Percentiles rank a stretch among this genome's conserved stretches.
Evolutionary conservation across 2,329 filamentous ascomycete genomes (phyloP).

Genomic region (Aspergillus aculeatus): DNA sequence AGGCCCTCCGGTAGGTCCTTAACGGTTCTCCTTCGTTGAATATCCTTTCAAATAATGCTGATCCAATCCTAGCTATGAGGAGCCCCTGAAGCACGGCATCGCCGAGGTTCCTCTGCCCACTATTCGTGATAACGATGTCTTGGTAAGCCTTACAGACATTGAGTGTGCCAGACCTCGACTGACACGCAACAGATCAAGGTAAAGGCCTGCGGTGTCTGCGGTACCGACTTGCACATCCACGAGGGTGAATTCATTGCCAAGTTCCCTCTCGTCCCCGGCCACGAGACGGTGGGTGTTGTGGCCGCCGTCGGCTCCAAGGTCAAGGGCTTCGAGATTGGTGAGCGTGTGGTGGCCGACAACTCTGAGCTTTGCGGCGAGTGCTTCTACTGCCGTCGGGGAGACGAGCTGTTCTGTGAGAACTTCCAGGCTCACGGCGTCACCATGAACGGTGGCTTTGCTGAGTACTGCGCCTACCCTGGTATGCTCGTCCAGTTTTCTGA

Average conservation of each 20-base stretch:
- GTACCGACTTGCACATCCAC: constrained; percentile 56
- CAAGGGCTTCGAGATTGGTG: constrained; percentile 59
- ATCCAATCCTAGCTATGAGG: constrained; percentile 51
- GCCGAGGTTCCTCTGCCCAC: constrained; percentile 63
- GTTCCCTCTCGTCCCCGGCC: constrained; percentile 66
- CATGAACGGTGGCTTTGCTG: constrained; percentile 69
- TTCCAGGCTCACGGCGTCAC: constrained; percentile 61
- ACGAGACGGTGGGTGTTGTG: constrained; percentile 67
- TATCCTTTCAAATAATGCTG: neutral
- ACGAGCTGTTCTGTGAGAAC: constrained; percentile 67
- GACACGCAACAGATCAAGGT: constrained; percentile 54
- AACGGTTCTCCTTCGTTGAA: neutral
- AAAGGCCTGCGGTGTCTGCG: constrained; percentile 65
- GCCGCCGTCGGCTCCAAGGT: constrained; percentile 60
- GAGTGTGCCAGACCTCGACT: neutral
- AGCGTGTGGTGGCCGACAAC: constrained; percentile 59
- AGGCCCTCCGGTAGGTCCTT: constrained; percentile 57
- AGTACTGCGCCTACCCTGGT: constrained; percentile 60
- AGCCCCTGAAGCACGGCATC: constrained; percentile 61
- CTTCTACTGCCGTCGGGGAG: constrained; percentile 70
- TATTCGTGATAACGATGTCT: constrained; percentile 59
- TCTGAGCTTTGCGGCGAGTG: constrained; percentile 67
- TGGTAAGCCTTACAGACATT: constrained; percentile 39
- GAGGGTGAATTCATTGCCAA: constrained; percentile 66
- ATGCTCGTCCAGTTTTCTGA: constrained; percentile 4